phyloP scores from a whole-genome alignment of 257 asterid genomes.

The Nicotiana noctiflora region DNA sequence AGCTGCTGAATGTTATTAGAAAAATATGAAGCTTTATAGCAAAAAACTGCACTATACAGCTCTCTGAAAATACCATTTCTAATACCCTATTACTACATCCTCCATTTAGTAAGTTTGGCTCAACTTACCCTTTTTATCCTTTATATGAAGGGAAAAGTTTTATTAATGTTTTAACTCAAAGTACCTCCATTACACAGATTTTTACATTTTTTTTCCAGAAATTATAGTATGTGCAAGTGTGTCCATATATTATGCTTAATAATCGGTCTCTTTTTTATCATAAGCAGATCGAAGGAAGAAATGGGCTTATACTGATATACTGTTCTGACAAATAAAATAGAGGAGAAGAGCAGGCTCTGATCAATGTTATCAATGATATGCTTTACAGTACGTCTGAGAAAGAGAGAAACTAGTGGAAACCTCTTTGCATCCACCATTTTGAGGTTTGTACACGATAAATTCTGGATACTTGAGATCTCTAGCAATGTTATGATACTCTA shows the following conservation, averaged over 20 bases:
- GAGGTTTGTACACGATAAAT: constrained; percentile 72
- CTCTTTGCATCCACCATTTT: constrained; percentile 45
- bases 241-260: background rate
- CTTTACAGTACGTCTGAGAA: background rate
- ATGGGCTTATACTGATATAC: background rate
- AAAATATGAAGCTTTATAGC: background rate
- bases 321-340: background rate
- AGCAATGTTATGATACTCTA: constrained; percentile 68
- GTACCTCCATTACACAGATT: background rate
- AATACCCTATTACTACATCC: background rate
- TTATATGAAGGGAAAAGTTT: background rate
- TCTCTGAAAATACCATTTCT: background rate
- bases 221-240: background rate
- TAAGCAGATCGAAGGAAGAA: background rate
- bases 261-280: background rate
- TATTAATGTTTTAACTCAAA: background rate
- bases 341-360: background rate
- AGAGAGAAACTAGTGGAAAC: constrained; percentile 11
- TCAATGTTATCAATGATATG: background rate
- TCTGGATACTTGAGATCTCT: constrained; percentile 70
- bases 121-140: background rate
- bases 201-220: background rate
- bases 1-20: background rate
- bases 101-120: background rate
- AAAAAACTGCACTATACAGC: background rate